Conservation (phyloP, 2,329 filamentous ascomycete genomes). For the Fusarium staphyleae region DNA sequence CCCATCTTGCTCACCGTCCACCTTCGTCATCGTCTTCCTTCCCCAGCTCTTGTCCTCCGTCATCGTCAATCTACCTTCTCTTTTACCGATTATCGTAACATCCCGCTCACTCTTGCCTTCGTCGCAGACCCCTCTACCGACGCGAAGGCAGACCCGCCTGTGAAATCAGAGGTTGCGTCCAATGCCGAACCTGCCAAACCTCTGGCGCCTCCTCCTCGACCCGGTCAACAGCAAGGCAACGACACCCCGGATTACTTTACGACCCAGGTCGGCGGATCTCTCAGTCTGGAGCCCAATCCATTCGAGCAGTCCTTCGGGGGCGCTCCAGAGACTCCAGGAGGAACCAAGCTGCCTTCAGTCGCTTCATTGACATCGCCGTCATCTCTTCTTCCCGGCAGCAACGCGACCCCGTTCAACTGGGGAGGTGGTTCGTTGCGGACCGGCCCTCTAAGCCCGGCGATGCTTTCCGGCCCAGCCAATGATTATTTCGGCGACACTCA, state of each 20-base stretch:
- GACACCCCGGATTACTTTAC: constrained; percentile 76
- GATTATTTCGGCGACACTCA: constrained; percentile 90
- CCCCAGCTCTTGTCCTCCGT: constrained; percentile 23
- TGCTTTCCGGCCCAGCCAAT: constrained; percentile 85
- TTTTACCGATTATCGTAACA: constrained; percentile 23
- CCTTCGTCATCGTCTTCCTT: constrained; percentile 33
- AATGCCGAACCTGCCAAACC: constrained; percentile 69
- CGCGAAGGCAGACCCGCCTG: constrained; percentile 54
- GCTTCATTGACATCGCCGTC: constrained; percentile 91
- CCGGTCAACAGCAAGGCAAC: constrained; percentile 57
- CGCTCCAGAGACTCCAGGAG: constrained; percentile 80
- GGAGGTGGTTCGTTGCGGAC: constrained; percentile 83
- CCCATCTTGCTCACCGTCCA: constrained; percentile 15
- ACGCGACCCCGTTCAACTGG: constrained; percentile 80
- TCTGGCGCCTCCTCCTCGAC: constrained; percentile 74
- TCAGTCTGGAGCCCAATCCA: constrained; percentile 89
- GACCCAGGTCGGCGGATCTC: constrained; percentile 58
- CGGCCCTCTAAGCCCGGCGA: constrained; percentile 93
- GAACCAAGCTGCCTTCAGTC: constrained; percentile 84
- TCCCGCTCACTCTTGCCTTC: constrained; percentile 34
- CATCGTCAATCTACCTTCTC: constrained; percentile 17
- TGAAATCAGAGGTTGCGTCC: constrained; percentile 58
- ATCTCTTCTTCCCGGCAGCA: constrained; percentile 76
- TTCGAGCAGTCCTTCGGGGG: constrained; percentile 93
- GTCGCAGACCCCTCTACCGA: constrained; percentile 53